Evolutionary conservation across 2,329 filamentous ascomycete species (phyloP).

Genomic region (Pezicula rhizophila): DNA sequence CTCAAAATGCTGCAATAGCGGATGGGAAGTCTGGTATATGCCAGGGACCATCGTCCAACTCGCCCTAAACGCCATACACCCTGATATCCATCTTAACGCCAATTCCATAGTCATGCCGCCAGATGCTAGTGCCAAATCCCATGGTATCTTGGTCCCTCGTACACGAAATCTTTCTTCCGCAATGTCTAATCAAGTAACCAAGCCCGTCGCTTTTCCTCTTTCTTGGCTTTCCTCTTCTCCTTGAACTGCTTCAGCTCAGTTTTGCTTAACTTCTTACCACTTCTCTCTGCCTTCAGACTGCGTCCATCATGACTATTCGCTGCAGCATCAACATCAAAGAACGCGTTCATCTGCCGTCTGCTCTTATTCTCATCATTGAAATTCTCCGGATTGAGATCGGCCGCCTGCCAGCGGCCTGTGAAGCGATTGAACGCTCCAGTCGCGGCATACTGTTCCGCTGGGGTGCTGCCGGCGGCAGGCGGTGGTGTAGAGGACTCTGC

Average conservation of each 20-base stretch:
- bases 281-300: constrained; percentile 85
- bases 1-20: no score
- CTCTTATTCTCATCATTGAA: constrained; percentile 87
- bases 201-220: constrained; percentile 88
- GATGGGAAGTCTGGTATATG: no score
- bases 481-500: constrained; percentile 33
- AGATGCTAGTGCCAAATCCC: no score
- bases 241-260: constrained; percentile 86
- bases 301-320: constrained; percentile 86
- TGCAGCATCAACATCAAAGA: constrained; percentile 91
- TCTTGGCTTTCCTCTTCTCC: constrained; percentile 80
- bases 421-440: constrained; percentile 84
- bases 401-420: constrained; percentile 75
- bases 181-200: constrained; percentile 70
- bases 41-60: no score
- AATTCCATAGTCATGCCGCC: no score
- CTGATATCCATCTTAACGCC: no score
- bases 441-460: constrained; percentile 52
- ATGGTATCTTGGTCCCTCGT: no score
- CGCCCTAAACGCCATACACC: no score
- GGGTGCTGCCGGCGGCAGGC: constrained; percentile 29
- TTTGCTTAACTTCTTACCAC: constrained; percentile 77
- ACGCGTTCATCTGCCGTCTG: constrained; percentile 82
- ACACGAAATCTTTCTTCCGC: no score
- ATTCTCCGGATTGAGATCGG: constrained; percentile 62